Conservation (phyloP, 2,329 filamentous ascomycete genomes). For the Botrytis sinoallii region DNA sequence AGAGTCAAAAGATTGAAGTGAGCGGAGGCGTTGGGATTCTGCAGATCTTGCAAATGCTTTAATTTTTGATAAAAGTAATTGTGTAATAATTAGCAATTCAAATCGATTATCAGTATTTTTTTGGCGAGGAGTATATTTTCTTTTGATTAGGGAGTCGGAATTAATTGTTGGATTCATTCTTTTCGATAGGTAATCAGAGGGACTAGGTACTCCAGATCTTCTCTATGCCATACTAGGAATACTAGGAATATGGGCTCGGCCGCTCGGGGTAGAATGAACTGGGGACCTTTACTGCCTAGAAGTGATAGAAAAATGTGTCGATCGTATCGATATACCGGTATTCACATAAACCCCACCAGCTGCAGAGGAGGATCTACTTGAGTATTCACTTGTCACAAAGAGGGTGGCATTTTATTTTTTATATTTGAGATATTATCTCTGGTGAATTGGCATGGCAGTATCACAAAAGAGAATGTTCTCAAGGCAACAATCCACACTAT, state of each 20-base stretch:
- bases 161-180: neutral
- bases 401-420: neutral
- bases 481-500: neutral
- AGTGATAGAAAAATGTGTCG: neutral
- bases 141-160: conserved; percentile 1
- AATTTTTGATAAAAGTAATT: too few species aligned
- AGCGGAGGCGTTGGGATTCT: neutral
- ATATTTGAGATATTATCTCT: neutral
- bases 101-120: neutral
- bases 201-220: neutral
- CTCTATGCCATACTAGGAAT: neutral
- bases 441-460: neutral
- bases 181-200: neutral
- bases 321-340: neutral
- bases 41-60: neutral
- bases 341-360: neutral
- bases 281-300: conserved; percentile 1
- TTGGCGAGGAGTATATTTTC: conserved; percentile 5
- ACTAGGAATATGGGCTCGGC: neutral
- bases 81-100: neutral
- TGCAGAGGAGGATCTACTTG: neutral
- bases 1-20: neutral
- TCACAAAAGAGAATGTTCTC: neutral
- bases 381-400: neutral
- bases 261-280: neutral